Evolutionary conservation across 1,284 basidiomycete species (phyloP), one percentile per base, ranked within the genome.

Genomic region (Ganoderma meredithae): DNA sequence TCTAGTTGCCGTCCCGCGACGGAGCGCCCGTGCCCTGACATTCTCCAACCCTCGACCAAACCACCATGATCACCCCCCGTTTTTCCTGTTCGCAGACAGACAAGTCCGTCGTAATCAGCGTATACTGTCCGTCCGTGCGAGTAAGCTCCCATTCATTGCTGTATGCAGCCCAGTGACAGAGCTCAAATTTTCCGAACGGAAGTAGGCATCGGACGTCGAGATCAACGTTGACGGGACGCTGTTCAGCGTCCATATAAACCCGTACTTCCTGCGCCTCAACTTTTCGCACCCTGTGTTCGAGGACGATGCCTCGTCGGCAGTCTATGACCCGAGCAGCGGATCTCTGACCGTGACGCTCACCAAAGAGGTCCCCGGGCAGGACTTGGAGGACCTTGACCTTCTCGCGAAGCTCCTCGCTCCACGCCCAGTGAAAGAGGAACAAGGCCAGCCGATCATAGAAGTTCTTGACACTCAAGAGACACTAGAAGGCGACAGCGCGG

Each of bases 51-150:
- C 56, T 55, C 22, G 41, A 22, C 60, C 60, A 33, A 61, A 67
- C 59, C 68, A 72, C 65, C 69, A 94, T 95, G 93, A 92, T 95
- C 75, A 95, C 93, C 13, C 93, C 93, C 58, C 87, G 85, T 62
- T 95, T 95, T 78, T 88, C 84, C 65, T 94, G 93, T 76, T 83
- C 82, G 55, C 93, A 95, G 78, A 90, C 88, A n/a, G 82, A 83
- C 43, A 77, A 80, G 58, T 83, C 86, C 10, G 83, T 95, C 69
- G 77, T 87, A 43, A 79, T 93, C 61, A 85, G 85, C 9, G 82
- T 92, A 49, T 92, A 94, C 78, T 93, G 92, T 71, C 93, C 93
- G 8, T 88, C 93, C 31, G 84, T 95, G 73, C 88, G 93, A 76
- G 93, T 94, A 83, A 79, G 90, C 62, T 36, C 39, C 58, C 63